A percentile compares a stretch with the other conserved stretches of the same genome.
These are phyloP conservation scores for Elymus sibiricus DNA, from an alignment of 176 grass and related monocot species.

Conservation along the genomic window DNA sequence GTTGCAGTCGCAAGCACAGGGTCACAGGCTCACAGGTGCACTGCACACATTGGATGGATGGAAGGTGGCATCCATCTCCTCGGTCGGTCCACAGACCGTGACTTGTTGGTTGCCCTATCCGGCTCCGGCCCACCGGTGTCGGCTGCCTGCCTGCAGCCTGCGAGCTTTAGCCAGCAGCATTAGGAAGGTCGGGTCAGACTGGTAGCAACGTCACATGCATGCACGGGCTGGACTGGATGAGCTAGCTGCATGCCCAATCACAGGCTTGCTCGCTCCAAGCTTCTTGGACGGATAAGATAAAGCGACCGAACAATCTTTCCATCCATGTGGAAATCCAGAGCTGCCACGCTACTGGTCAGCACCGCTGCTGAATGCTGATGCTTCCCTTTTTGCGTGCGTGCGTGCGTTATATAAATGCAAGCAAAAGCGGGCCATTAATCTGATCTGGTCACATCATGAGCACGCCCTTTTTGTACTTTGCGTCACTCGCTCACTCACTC, in stretches of 20 bases:
- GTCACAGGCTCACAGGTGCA: not conserved
- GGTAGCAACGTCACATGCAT: constrained; percentile 7
- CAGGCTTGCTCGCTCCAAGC: constrained; percentile 12
- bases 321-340: too few species aligned
- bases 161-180: not conserved
- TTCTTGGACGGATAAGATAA: constrained; percentile 16
- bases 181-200: not conserved
- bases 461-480: constrained; percentile 10
- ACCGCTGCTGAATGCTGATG: too few species aligned
- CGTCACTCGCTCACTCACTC: not conserved
- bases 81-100: not conserved
- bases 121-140: not conserved
- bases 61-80: not conserved
- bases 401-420: not conserved
- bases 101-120: not conserved
- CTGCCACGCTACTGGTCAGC: not conserved
- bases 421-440: not conserved
- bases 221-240: not conserved
- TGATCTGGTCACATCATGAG: constrained; percentile 30
- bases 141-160: not conserved
- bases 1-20: not conserved
- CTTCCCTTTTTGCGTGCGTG: not conserved
- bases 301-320: not conserved
- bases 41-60: not conserved
- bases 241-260: not conserved